phyloP scores from a whole-genome alignment of 441 rosid genomes.

The Pelargonium fulgidum region DNA sequence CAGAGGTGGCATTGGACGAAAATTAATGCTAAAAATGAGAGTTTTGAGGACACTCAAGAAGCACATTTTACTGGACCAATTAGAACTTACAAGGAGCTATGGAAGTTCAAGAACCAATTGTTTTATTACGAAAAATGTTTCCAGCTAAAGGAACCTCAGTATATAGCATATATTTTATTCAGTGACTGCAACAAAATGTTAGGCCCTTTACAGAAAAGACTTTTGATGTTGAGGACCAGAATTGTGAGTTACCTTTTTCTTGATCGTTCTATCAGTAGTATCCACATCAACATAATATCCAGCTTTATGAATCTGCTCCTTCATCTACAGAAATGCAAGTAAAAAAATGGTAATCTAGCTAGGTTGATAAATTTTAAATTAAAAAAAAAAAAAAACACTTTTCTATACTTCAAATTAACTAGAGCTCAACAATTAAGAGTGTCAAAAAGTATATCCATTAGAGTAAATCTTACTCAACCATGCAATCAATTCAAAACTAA shows the following conservation, averaged over 20 bases:
- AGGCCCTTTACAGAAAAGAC: conserved; percentile 10
- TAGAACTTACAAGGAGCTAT: too few relatives aligned
- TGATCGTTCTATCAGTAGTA: conserved; percentile 72
- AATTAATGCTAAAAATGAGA: too few relatives aligned
- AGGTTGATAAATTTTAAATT: too few relatives aligned
- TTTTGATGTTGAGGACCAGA: conserved; percentile 12
- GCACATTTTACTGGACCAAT: too few relatives aligned
- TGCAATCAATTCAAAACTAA: too few relatives aligned
- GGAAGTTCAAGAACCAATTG: background rate
- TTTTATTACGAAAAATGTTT: background rate
- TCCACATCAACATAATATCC: conserved; percentile 83
- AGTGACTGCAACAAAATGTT: too few relatives aligned
- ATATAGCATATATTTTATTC: too few relatives aligned
- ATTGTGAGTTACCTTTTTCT: conserved; percentile 62
- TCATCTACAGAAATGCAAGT: conserved; percentile 42
- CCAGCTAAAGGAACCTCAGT: conserved; percentile 13
- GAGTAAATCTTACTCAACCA: conserved; percentile 4
- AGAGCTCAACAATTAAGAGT: background rate
- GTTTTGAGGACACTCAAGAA: too few relatives aligned
- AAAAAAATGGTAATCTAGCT: too few relatives aligned
- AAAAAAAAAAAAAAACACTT: too few relatives aligned
- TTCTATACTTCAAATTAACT: background rate
- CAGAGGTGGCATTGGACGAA: background rate
- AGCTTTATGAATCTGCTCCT: conserved; percentile 54
- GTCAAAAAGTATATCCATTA: background rate